Base-by-base conservation (phyloP, 176 grass and related monocot genomes). In the Musa beccarii region DNA sequence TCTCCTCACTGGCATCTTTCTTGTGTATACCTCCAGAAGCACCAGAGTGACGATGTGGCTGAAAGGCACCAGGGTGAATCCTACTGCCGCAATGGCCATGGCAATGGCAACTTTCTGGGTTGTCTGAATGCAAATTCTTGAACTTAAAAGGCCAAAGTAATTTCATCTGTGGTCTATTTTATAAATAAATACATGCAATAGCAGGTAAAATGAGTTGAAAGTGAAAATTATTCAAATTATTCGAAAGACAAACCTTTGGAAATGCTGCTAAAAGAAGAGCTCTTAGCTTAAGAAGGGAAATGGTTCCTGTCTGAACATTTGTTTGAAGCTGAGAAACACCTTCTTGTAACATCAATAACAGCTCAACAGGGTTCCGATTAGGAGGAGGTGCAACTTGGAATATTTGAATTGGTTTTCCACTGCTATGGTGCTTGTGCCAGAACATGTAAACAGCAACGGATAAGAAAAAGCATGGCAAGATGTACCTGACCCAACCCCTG, bases 261-360 rank as follows among this genome's bases (percentile, higher is more conserved):
- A 88, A 94, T 57, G 89, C 85, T 50, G 95, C 88, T 51, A 92
- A 84, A 80, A 99, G 75, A 78, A 99, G 85, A 34, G 87, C 86
- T 74, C 89, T 88, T 20, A 96, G 83, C 73, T 96, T 96, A 9
- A 96, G 87, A 56, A 96, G 92, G 67, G 89, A 81, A 68, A 96
- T 96, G 75, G 85, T 89, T 16, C 85, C 87, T 19, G 87, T 85
- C 63, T 88, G 92, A 25, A 92, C 88, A 13, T 87, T 84, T 43
- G 80, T 83, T 81, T 96, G 89, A 11, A 96, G 51, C 77, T 90
- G 85, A 65, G 92, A 92, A 67, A 92, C 87, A 59, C 84, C 83
- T 63, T 96, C 83, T 80, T 92, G 92, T 53, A 96, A 76, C 49
- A 87, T 86, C 17, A 96, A 66, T 11, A 96, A 89, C 54, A 88